A percentile compares a stretch with the other conserved stretches of the same genome.
phyloP scores from a whole-genome alignment of 1,284 basidiomycete species.

The Quambalaria eucalypti region DNA sequence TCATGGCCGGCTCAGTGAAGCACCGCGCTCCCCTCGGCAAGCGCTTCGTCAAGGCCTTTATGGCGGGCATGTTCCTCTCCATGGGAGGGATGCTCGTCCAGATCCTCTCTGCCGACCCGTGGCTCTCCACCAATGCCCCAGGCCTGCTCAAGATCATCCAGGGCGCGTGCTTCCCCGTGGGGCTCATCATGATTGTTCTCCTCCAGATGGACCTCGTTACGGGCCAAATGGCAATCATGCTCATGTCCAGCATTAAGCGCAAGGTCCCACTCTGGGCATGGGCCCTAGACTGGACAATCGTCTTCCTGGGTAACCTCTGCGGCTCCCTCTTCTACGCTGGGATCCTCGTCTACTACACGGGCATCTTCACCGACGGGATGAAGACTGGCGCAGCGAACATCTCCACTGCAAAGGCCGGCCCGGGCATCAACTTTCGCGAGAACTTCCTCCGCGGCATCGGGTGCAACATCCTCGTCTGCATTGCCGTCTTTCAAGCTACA shows the following conservation, averaged over 20 bases:
- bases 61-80: slow-evolving; percentile 29
- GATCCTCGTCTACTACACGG: slow-evolving; percentile 50
- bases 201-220: slow-evolving; percentile 33
- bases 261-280: slow-evolving; percentile 30
- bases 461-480: slow-evolving; percentile 67
- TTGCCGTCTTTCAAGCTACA: slow-evolving; percentile 72
- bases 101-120: slow-evolving; percentile 29
- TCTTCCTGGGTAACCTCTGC: slow-evolving; percentile 62
- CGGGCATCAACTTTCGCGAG: slow-evolving; percentile 47
- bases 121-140: slow-evolving; percentile 20
- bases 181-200: slow-evolving; percentile 34
- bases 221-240: slow-evolving; percentile 31
- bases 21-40: slow-evolving; percentile 21
- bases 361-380: slow-evolving; percentile 23
- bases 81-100: slow-evolving; percentile 30
- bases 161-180: slow-evolving; percentile 25
- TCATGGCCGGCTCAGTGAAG: slow-evolving; percentile 24
- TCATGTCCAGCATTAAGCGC: slow-evolving; percentile 28
- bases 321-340: slow-evolving; percentile 65
- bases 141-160: slow-evolving; percentile 3
- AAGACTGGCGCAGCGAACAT: slow-evolving; percentile 11
- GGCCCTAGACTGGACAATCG: slow-evolving; percentile 50
- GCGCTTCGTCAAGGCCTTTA: slow-evolving; percentile 25
- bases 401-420: slow-evolving; percentile 18
- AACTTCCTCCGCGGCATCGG: slow-evolving; percentile 67